A percentile compares a stretch with the other conserved stretches of the same genome.
phyloP scores from a whole-genome alignment of 305 asterid species.

The Fraxinus albicans region DNA sequence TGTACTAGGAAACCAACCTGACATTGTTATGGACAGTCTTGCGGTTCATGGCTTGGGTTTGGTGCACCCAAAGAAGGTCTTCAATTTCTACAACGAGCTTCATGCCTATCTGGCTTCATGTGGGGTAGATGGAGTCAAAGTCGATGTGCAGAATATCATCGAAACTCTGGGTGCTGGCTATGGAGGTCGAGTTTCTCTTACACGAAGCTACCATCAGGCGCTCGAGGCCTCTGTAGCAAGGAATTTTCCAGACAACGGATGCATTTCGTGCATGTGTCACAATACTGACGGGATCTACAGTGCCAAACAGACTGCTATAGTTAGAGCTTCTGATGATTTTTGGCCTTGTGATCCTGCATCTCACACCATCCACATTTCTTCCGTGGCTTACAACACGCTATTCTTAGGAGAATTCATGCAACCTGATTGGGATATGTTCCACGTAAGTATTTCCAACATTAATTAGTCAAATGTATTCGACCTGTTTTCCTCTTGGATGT shows the following conservation, averaged over 20 bases:
- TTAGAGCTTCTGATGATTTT: conserved; percentile 86
- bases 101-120: conserved; percentile 74
- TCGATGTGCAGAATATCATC: conserved; percentile 73
- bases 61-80: conserved; percentile 67
- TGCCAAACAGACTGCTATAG: conserved; percentile 60
- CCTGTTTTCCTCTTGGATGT: not conserved
- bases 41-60: conserved; percentile 72
- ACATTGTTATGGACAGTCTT: conserved; percentile 73
- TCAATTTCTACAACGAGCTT: conserved; percentile 71
- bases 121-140: conserved; percentile 82
- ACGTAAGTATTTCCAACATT: conserved; percentile 38
- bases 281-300: conserved; percentile 72
- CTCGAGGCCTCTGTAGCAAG: conserved; percentile 68
- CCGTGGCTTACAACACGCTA: conserved; percentile 75
- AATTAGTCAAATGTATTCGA: not conserved
- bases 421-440: conserved; percentile 96
- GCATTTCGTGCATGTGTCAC: conserved; percentile 78
- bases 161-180: conserved; percentile 80
- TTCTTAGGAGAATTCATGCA: conserved; percentile 78
- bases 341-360: conserved; percentile 72
- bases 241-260: conserved; percentile 74
- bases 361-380: conserved; percentile 72
- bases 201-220: conserved; percentile 58
- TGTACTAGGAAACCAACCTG: conserved; percentile 62
- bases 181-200: conserved; percentile 73